Evolutionary conservation across 2,329 filamentous ascomycete species (phyloP), one percentile per base, ranked within the genome.

Genomic region (Dactylellina leptospora): DNA sequence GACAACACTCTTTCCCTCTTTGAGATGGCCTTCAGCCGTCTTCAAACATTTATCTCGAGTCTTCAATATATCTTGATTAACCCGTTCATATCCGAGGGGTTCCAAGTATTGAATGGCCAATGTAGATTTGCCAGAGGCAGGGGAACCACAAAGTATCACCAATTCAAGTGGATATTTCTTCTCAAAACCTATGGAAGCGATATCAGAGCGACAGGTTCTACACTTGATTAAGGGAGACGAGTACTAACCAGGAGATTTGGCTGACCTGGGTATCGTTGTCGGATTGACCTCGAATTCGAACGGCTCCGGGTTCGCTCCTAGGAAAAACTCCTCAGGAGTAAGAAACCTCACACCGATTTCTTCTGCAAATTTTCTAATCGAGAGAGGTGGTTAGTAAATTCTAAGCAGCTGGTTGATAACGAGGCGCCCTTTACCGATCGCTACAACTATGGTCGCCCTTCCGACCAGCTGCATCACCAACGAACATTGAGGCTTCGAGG

Each of bases 241-340:
- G 23, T 28, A 23, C 44, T 38, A 23, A 53, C 51, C 68, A 55
- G 56, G 74, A 28, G 45, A 42, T 23, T 42, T 23, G 50, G 62
- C 38, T 20, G 23, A 66, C 59, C 59, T 45, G 6, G 38, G 22
- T 44, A 27, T 87, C 2, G 82, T 79, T 0, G 81, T 80, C 16
- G 93, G 85, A 74, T 97, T 88, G 76, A 97, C 96, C 0, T 85
- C 82, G 61, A 90, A 84, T 8, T 80, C 80, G 77, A 91, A 95
- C 0, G 86, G 84, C 74, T 87, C 84, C 0, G 89, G 83, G 22
- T 84, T 77, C 75, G 91, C 85, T 1, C 84, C 84, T 0, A 93
- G 84, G 78, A 97, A 97, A 81, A 89, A 96, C 79, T 97, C 93
- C 78, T 99, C 95, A 0, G 95, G 95, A 0, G 93, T 96, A 64